Evolutionary conservation across 2,329 filamentous ascomycete genomes (phyloP).

Genomic region (Ophiostoma montium): DNA sequence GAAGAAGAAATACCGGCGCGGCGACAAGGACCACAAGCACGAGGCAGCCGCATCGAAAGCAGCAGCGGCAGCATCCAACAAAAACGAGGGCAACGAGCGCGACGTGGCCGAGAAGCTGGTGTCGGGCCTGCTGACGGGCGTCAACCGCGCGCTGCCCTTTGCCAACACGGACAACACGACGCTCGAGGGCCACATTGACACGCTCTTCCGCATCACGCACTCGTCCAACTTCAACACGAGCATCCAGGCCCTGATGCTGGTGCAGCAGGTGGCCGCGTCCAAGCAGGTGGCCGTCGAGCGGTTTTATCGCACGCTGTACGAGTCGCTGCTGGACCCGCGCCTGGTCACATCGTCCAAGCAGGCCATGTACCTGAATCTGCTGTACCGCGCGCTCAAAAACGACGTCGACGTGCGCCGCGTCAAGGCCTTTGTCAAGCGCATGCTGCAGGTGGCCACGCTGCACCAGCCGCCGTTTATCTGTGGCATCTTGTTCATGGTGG

Average conservation of each 20-base stretch:
- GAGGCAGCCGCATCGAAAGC: conserved; percentile 21
- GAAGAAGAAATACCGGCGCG: conserved; percentile 13
- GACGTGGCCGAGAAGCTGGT: conserved; percentile 84
- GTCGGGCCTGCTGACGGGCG: conserved; percentile 79
- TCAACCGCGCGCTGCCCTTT: conserved; percentile 93
- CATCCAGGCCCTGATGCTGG: conserved; percentile 85
- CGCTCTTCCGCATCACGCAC: conserved; percentile 89
- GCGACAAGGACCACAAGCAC: conserved; percentile 16
- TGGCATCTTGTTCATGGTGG: conserved; percentile 79
- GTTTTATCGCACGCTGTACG: conserved; percentile 91
- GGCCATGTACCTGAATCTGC: conserved; percentile 80
- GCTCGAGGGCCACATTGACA: conserved; percentile 82
- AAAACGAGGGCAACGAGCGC: conserved; percentile 29
- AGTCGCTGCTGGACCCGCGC: conserved; percentile 82
- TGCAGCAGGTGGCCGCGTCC: conserved; percentile 75
- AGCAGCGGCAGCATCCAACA: background rate
- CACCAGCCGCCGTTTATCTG: conserved; percentile 90
- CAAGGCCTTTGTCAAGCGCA: conserved; percentile 88
- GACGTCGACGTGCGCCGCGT: conserved; percentile 85
- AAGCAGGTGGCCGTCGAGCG: conserved; percentile 75
- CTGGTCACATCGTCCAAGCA: conserved; percentile 87
- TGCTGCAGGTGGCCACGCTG: conserved; percentile 73
- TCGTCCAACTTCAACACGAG: conserved; percentile 98
- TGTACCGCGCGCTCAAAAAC: conserved; percentile 76
- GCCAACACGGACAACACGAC: conserved; percentile 64